These are phyloP conservation scores for Cutaneotrichosporon sp. DNA, from an alignment of 1,284 basidiomycete genomes.

Conservation along the genomic window DNA sequence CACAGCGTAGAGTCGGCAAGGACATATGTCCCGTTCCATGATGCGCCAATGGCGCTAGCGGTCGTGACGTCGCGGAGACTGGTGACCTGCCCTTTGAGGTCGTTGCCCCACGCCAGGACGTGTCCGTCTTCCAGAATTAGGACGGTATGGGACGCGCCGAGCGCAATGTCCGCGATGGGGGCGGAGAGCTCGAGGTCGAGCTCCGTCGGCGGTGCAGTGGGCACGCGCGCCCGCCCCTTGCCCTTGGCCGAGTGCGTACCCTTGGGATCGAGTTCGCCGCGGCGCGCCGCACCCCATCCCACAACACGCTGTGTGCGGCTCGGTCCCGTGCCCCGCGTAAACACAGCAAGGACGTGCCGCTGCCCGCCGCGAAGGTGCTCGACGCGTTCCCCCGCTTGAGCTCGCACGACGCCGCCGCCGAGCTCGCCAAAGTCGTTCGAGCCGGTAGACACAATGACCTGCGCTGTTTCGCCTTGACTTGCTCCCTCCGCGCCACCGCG, in stretches of 20 bases:
- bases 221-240: constrained; percentile 18
- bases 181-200: constrained; percentile 11
- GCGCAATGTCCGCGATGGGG: constrained; percentile 44
- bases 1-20: constrained; percentile 44
- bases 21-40: constrained; percentile 76
- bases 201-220: constrained; percentile 18
- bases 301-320: constrained; percentile 48
- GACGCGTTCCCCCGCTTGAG: constrained; percentile 28
- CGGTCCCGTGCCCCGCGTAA: constrained; percentile 28
- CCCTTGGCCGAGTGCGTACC: constrained; percentile 18
- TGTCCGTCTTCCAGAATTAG: constrained; percentile 54
- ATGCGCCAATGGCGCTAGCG: constrained; percentile 55
- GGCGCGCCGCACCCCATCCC: constrained; percentile 77
- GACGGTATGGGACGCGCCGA: constrained; percentile 69
- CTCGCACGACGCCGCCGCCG: constrained; percentile 51
- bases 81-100: constrained; percentile 63
- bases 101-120: constrained; percentile 58
- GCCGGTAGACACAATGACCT: constrained; percentile 72
- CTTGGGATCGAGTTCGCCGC: constrained; percentile 55
- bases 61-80: constrained; percentile 42
- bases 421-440: constrained; percentile 76
- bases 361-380: constrained; percentile 58
- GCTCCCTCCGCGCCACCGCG: neutral
- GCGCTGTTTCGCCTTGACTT: constrained; percentile 38
- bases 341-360: constrained; percentile 60